A percentile compares a stretch with the other conserved stretches of the same genome.
phyloP scores from a whole-genome alignment of 257 asterid genomes.

The Phtheirospermum japonicum region DNA sequence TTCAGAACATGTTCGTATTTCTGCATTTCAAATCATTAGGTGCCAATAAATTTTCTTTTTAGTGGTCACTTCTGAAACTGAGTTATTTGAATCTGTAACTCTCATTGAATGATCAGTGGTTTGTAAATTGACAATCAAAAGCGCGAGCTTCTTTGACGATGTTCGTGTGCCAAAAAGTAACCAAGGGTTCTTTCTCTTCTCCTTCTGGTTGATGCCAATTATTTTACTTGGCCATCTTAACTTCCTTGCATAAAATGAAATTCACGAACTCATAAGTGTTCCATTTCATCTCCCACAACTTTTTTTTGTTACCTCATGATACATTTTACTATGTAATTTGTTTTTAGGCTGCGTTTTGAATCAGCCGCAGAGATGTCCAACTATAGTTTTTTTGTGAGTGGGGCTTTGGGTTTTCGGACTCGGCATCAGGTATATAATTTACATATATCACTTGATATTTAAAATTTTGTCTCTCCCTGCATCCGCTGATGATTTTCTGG shows the following conservation, averaged over 20 bases:
- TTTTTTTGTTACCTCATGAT: neutral
- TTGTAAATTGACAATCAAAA: neutral
- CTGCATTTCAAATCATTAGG: constrained; percentile 1
- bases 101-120: neutral
- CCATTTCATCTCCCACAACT: neutral
- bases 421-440: constrained; percentile 66
- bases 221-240: constrained; percentile 9
- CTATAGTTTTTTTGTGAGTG: constrained; percentile 58
- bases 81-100: too few relatives aligned
- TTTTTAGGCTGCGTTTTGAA: constrained; percentile 64
- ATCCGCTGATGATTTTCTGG: constrained; percentile 28
- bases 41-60: neutral
- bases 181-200: neutral
- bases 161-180: neutral
- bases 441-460: constrained; percentile 21
- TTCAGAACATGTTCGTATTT: constrained; percentile 1
- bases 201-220: constrained; percentile 5
- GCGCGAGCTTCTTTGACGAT: neutral
- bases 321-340: neutral
- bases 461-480: constrained; percentile 19
- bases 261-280: neutral
- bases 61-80: too few relatives aligned
- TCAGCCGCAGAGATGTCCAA: constrained; percentile 60
- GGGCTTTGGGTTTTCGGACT: constrained; percentile 88
- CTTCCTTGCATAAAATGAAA: constrained; percentile 2